Evolutionary conservation across 371 early-diverging fungal genomes (phyloP), one percentile per base, ranked within the genome.

Genomic region (Apophysomyces trapeziformis): DNA sequence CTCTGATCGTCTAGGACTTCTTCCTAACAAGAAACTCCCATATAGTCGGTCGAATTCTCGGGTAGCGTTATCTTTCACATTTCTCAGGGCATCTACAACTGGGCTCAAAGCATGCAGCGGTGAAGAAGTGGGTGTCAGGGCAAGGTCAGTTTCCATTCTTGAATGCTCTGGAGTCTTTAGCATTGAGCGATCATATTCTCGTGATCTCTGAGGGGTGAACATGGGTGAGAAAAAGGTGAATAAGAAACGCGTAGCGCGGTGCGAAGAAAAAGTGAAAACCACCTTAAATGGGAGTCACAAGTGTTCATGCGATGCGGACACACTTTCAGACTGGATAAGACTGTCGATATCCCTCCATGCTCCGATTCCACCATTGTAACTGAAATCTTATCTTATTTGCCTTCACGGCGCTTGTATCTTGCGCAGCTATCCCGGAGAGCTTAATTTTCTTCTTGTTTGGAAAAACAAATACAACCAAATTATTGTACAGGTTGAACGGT

Each of bases 21-120:
- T 45, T 7, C 21, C 21, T 50, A 26, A 12, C 8, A 46, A 38
- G 41, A 65, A 65, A 16, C 38, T 59, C 59, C 60, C 62, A 37
- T 61, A 61, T 9, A 61, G 38, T 35, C 61, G 61, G 37, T 62
- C 43, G 57, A 61, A 67, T 21, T 67, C 62, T 12, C 67, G 61
- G 12, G 61, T 38, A 7, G 62, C 67, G 14, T 61, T 59, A 56
- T 57, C 38, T 38, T 37, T 54, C 11, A 59, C 67, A 60, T 67
- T 36, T 36, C 61, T 56, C 36, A 67, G 57, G 16, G 67, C 67
- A 67, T 67, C 62, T 5, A 60, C 58, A 37, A 67, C 44, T 7
- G 67, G 67, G 18, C 62, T 61, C 9, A 61, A 43, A 5, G 67
- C 67, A 43, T 43, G 39, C 5, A 61, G 38, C 1, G 62, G 41